Evolutionary conservation across 1,284 basidiomycete genomes (phyloP).

Genomic region (Irpex lacteus): DNA sequence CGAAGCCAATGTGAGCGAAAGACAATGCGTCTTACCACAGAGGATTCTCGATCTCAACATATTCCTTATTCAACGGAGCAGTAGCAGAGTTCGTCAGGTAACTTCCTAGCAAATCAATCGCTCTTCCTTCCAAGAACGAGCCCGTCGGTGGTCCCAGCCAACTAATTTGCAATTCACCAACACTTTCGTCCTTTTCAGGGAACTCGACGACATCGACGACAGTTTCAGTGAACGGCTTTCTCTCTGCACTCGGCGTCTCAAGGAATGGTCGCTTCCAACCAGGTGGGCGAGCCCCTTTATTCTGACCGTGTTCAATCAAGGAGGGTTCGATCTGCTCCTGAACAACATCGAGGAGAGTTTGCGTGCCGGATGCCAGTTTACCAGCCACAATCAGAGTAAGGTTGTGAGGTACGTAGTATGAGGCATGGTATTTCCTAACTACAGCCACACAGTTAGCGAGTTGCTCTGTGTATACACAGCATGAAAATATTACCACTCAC

Average conservation of each 20-base stretch:
- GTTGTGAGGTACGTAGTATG: conserved; percentile 96
- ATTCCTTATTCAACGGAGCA: conserved; percentile 91
- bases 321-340: conserved; percentile 82
- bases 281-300: conserved; percentile 60
- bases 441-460: conserved; percentile 15
- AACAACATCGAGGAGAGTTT: conserved; percentile 71
- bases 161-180: conserved; percentile 82
- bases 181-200: conserved; percentile 96
- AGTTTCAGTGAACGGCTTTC: conserved; percentile 55
- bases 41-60: conserved; percentile 89
- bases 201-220: conserved; percentile 80
- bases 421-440: conserved; percentile 90
- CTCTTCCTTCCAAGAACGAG: conserved; percentile 78
- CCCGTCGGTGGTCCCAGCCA: conserved; percentile 80
- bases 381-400: conserved; percentile 82
- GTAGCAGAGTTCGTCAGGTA: conserved; percentile 91
- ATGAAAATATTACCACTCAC: conserved; percentile 42
- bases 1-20: conserved; percentile 1
- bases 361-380: conserved; percentile 70
- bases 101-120: conserved; percentile 80
- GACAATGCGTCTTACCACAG: conserved; percentile 57
- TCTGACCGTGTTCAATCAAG: conserved; percentile 73
- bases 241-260: conserved; percentile 76
- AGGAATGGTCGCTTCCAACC: conserved; percentile 96
- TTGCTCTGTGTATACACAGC: conserved; percentile 7